Percentiles rank a stretch among this genome's conserved stretches.
Evolutionary conservation across 306 rosid species (phyloP).

Genomic region (Cercis canadensis): DNA sequence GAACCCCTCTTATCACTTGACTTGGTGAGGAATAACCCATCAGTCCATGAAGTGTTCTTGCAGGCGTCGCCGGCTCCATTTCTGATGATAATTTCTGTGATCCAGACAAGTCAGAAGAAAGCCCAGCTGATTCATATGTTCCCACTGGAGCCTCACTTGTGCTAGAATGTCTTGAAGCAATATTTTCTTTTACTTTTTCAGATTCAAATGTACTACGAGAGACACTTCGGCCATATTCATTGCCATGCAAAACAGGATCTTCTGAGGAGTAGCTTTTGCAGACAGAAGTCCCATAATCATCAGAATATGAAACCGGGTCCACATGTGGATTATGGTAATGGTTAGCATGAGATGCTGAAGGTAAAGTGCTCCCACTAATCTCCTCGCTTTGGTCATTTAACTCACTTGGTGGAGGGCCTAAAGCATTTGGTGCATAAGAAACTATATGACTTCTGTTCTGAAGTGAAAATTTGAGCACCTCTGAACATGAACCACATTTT

Average conservation of each 20-base stretch:
- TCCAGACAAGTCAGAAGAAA: constrained; percentile 41
- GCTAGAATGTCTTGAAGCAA: constrained; percentile 44
- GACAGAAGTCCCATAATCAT: constrained; percentile 57
- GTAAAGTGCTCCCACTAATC: constrained; percentile 36
- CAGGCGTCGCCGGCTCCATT: constrained; percentile 35
- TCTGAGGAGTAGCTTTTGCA: constrained; percentile 67
- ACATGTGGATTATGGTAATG: constrained; percentile 37
- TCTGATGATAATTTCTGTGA: constrained; percentile 48
- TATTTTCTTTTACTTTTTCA: constrained; percentile 37
- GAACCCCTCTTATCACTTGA: constrained; percentile 58
- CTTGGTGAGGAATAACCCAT: constrained; percentile 89
- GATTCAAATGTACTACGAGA: constrained; percentile 37
- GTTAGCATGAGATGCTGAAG: constrained; percentile 46
- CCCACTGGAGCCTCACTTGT: constrained; percentile 29
- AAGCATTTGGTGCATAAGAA: constrained; percentile 43
- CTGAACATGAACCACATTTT: constrained; percentile 82
- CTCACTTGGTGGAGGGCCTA: constrained; percentile 57
- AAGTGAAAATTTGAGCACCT: constrained; percentile 77
- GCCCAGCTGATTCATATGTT: constrained; percentile 36
- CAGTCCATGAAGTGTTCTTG: constrained; percentile 71
- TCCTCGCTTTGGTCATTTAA: constrained; percentile 39
- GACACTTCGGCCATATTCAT: constrained; percentile 33
- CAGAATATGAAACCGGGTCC: constrained; percentile 64
- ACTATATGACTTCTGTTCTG: constrained; percentile 58
- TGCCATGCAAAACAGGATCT: constrained; percentile 51